Percentiles rank a stretch among this genome's conserved stretches.
Conservation (phyloP, 768 basidiomycete genomes). For the Pleurotus eryngii region DNA sequence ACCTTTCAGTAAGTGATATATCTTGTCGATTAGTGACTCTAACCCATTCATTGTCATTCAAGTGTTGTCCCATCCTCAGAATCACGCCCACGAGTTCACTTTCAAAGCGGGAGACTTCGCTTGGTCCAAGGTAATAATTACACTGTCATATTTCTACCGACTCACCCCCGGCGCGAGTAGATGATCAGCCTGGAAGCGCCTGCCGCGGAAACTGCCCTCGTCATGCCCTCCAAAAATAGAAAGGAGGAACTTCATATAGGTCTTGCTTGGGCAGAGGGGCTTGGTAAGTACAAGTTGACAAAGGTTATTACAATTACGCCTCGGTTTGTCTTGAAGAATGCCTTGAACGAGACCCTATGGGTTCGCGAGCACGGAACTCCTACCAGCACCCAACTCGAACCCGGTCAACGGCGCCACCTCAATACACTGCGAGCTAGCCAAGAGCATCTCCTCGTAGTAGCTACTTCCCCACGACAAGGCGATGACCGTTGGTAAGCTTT, state of each 20-base stretch:
- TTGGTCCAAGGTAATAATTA: conserved; percentile 76
- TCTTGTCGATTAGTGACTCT: neutral
- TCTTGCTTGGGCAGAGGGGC: conserved; percentile 87
- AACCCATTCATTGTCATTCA: conserved; percentile 24
- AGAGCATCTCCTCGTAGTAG: conserved; percentile 77
- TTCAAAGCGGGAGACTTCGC: conserved; percentile 77
- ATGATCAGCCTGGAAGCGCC: conserved; percentile 90
- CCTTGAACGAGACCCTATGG: conserved; percentile 60
- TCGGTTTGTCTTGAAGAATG: conserved; percentile 87
- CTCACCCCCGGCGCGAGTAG: conserved; percentile 29
- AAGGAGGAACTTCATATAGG: conserved; percentile 79
- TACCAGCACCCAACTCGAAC: conserved; percentile 55
- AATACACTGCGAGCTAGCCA: conserved; percentile 62
- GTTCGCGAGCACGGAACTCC: conserved; percentile 83
- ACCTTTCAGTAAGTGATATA: conserved; percentile 72
- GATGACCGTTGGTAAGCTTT: conserved; percentile 64
- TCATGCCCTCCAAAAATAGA: conserved; percentile 60
- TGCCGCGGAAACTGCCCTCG: conserved; percentile 81
- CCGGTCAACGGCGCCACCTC: conserved; percentile 69
- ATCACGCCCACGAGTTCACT: conserved; percentile 79
- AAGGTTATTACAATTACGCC: conserved; percentile 92
- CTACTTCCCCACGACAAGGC: conserved; percentile 75
- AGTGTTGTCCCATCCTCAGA: conserved; percentile 82
- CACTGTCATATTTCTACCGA: neutral
- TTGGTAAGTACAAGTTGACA: conserved; percentile 95